Base-by-base conservation (phyloP, 2,329 filamentous ascomycete genomes). In the Hypoxylon sp. region DNA sequence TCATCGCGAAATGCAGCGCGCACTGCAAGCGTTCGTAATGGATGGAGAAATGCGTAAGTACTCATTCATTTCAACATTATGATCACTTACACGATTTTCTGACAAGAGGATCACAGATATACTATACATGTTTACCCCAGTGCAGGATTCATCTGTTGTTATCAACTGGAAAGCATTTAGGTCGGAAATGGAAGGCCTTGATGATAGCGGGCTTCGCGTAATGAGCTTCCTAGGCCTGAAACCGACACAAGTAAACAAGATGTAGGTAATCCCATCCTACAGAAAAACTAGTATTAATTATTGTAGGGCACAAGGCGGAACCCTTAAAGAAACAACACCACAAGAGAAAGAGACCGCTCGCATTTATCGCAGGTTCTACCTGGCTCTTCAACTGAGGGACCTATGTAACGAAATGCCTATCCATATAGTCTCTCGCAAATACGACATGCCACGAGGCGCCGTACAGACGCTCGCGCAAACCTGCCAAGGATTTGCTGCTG, bases 401-500 rank as follows among this genome's bases (percentile, higher is more conserved):
- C 81, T 94, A 37, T 94, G 91, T 78, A 94, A 93, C 76, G 92
- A 94, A 77, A 82, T 91, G 64, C 91, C 92, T 0, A 85, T 94
- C 33, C 88, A 92, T 71, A 80, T 84, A 2, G 90, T 94, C 29
- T 90, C 92, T 26, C 84, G 84, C 14, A 93, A 92, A 75, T 94
- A 93, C 76, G 86, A 88, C 67, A 88, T 89, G 66, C 88, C 91
- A 8, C 86, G 92, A 19, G 92, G 92, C 1, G 85, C 87, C 4
- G 88, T 94, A 10, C 92, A 94, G 78, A 92, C 85, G 19, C 83
- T 94, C 1, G 88, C 91, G 2, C 91, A 93, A 73, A 91, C 90
- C 1, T 94, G 92, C 71, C 89, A 93, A 71, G 92, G 92, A 0
- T 94, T 94, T 74, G 92, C 91, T 3, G 90, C 91, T 1, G 91